phyloP scores from a whole-genome alignment of 1,139 yeast species.

The Blastobotrys persicus region DNA sequence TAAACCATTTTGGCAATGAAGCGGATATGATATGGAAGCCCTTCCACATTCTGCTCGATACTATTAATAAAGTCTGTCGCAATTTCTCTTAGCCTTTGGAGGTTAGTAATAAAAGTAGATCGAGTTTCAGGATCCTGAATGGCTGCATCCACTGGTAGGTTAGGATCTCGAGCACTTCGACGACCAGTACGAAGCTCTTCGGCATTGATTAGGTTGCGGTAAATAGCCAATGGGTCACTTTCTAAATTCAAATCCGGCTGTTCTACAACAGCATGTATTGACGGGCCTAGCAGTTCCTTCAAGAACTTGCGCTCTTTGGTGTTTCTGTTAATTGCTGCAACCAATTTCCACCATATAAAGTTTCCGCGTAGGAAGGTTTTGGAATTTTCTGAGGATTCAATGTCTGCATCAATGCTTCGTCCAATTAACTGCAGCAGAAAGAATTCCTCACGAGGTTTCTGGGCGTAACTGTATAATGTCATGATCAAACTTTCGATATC shows the following conservation, averaged over 20 bases:
- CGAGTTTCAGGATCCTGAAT: constrained; percentile 76
- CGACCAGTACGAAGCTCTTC: constrained; percentile 47
- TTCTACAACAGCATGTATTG: constrained; percentile 48
- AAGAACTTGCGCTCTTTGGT: constrained; percentile 59
- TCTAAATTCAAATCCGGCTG: constrained; percentile 66
- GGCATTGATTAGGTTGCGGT: constrained; percentile 46
- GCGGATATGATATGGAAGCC: constrained; percentile 64
- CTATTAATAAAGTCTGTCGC: constrained; percentile 57
- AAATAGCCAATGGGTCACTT: constrained; percentile 69
- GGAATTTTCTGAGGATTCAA: constrained; percentile 31
- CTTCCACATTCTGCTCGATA: constrained; percentile 43
- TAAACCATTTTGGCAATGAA: constrained; percentile 45
- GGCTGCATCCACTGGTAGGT: constrained; percentile 61
- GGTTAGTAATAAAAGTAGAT: constrained; percentile 62
- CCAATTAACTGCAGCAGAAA: constrained; percentile 62
- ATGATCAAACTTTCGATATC: constrained; percentile 49
- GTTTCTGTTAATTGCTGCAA: constrained; percentile 55
- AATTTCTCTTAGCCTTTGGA: constrained; percentile 71
- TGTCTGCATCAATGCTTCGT: constrained; percentile 50
- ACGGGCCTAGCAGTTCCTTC: constrained; percentile 54
- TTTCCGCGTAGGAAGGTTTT: constrained; percentile 33
- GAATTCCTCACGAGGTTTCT: constrained; percentile 65
- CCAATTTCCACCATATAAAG: constrained; percentile 48
- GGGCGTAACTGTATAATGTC: constrained; percentile 46
- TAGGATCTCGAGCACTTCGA: constrained; percentile 45